Conservation (phyloP, 1,284 basidiomycete genomes). For the Cryptococcus floricola region DNA sequence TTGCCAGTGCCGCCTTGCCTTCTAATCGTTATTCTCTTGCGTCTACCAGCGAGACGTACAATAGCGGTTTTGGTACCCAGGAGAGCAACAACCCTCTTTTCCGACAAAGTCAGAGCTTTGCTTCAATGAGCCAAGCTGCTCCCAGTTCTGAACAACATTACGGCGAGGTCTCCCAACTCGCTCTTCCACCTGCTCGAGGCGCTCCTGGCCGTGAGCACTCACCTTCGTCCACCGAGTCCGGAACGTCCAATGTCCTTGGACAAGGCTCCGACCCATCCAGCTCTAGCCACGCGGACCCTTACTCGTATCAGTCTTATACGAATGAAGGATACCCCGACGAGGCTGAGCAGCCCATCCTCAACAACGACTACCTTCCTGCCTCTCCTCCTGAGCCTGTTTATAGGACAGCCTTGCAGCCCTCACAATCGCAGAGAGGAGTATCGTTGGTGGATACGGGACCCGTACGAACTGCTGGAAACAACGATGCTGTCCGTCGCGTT, state of each 20-base stretch:
- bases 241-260: conserved; percentile 13
- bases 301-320: conserved; percentile 19
- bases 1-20: conserved; percentile 11
- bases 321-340: conserved; percentile 48
- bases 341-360: conserved; percentile 56
- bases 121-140: conserved; percentile 51
- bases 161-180: conserved; percentile 50
- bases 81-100: conserved; percentile 40
- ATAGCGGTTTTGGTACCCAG: conserved; percentile 44
- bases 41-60: conserved; percentile 68
- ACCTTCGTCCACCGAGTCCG: conserved; percentile 41
- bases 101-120: conserved; percentile 36
- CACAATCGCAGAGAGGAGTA: conserved; percentile 58
- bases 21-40: conserved; percentile 66
- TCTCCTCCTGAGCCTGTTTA: too few relatives aligned
- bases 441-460: conserved; percentile 73
- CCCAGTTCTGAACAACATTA: conserved; percentile 59
- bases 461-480: conserved; percentile 66
- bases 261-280: not conserved
- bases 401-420: conserved; percentile 7
- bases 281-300: conserved; percentile 2
- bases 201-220: conserved; percentile 42
- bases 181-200: conserved; percentile 53
- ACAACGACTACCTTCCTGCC: conserved; percentile 19
- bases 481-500: conserved; percentile 43